These are phyloP conservation scores for Cytidiella melzeri DNA, from an alignment of 768 basidiomycete species.

Conservation along the genomic window DNA sequence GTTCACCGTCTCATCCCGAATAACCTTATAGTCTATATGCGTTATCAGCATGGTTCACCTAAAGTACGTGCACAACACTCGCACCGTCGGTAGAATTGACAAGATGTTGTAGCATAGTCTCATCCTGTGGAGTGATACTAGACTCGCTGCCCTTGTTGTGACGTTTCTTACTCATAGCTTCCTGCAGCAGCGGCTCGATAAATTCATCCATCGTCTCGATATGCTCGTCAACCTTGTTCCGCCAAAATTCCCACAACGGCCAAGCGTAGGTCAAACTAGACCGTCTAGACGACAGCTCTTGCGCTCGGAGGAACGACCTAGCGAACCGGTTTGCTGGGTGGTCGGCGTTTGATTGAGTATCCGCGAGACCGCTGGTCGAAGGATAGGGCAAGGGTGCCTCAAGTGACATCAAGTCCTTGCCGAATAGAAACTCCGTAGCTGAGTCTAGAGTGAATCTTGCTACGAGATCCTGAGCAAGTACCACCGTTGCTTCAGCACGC, in stretches of 20 bases:
- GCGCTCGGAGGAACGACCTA: conserved; percentile 44
- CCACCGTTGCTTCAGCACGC: neutral
- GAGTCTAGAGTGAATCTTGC: conserved; percentile 56
- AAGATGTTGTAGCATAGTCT: conserved; percentile 20
- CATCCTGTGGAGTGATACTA: conserved; percentile 13
- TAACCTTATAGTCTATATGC: conserved; percentile 32
- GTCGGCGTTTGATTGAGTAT: conserved; percentile 1
- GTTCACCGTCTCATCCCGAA: conserved; percentile 51
- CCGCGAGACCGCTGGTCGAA: conserved; percentile 15
- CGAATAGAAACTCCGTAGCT: conserved; percentile 54
- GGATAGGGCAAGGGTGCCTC: conserved; percentile 40
- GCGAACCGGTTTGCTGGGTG: conserved; percentile 32
- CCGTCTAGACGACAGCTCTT: conserved; percentile 35
- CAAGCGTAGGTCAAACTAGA: conserved; percentile 37
- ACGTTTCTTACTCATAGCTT: conserved; percentile 37
- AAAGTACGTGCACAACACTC: conserved; percentile 23
- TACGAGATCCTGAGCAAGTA: conserved; percentile 32
- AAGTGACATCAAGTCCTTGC: conserved; percentile 40
- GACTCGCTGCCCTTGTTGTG: conserved; percentile 11
- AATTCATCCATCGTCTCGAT: conserved; percentile 45
- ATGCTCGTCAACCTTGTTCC: conserved; percentile 38
- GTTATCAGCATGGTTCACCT: neutral
- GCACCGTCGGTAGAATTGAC: conserved; percentile 16
- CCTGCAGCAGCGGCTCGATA: conserved; percentile 45
- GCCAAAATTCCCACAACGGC: conserved; percentile 48